Conservation (phyloP, 495 filamentous ascomycete species). For the Hypoxylon rickii region DNA sequence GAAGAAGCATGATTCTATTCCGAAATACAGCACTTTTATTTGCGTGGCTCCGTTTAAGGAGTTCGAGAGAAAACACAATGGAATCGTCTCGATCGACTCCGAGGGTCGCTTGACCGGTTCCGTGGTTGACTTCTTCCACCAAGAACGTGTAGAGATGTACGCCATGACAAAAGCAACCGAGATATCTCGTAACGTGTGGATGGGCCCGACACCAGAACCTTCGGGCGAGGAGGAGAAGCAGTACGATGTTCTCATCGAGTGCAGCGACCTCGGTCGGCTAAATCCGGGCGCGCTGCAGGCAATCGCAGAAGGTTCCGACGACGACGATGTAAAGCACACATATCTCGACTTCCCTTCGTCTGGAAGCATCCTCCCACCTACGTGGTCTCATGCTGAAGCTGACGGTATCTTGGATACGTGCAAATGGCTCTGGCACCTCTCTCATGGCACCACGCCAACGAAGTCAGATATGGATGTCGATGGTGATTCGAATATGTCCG, state of each 20-base stretch:
- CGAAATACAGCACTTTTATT: conserved; percentile 84
- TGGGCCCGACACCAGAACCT: conserved; percentile 84
- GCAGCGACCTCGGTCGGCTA: conserved; percentile 76
- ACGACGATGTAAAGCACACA: conserved; percentile 48
- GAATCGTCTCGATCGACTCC: conserved; percentile 76
- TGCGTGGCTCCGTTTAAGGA: conserved; percentile 67
- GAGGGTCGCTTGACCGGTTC: conserved; percentile 72
- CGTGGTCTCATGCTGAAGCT: conserved; percentile 75
- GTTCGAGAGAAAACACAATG: conserved; percentile 71
- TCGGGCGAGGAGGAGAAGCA: conserved; percentile 43
- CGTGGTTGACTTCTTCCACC: conserved; percentile 89
- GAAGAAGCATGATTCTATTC: conserved; percentile 61
- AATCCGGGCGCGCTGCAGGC: conserved; percentile 59
- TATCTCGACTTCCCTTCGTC: conserved; percentile 90
- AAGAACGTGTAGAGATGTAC: conserved; percentile 90
- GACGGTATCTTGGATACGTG: conserved; percentile 84
- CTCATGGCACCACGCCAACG: conserved; percentile 59
- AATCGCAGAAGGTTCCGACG: conserved; percentile 45
- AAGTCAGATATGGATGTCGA: conserved; percentile 47
- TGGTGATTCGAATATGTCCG: conserved; percentile 43
- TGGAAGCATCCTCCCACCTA: conserved; percentile 82
- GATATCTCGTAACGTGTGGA: conserved; percentile 85
- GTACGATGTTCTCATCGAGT: conserved; percentile 82
- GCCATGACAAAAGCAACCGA: conserved; percentile 88
- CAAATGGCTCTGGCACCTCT: conserved; percentile 84